phyloP scores from a whole-genome alignment of 352 stramenopile genomes.

The Pythium aristosporum region DNA sequence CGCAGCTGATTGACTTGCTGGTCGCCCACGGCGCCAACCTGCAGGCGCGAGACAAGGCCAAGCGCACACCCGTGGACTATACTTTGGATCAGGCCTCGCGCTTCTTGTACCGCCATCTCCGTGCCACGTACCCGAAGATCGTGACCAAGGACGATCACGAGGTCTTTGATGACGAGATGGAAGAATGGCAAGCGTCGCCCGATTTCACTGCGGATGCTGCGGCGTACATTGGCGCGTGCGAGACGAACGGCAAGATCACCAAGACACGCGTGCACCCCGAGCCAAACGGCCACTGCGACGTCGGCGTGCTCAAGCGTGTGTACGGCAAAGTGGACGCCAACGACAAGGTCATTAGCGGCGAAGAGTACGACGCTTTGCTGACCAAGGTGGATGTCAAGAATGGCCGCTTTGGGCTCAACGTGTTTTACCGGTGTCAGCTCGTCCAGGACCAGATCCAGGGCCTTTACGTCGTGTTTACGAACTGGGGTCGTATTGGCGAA shows the following conservation, averaged over 20 bases:
- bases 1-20: constrained; percentile 43
- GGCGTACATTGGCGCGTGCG: constrained; percentile 50
- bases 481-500: constrained; percentile 79
- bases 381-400: constrained; percentile 81
- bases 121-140: constrained; percentile 32
- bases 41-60: constrained; percentile 34
- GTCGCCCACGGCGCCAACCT: constrained; percentile 42
- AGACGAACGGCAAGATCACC: constrained; percentile 54
- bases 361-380: constrained; percentile 55
- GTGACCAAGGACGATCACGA: constrained; percentile 29
- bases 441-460: constrained; percentile 66
- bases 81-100: constrained; percentile 48
- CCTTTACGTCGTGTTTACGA: constrained; percentile 76
- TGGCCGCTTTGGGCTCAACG: constrained; percentile 67
- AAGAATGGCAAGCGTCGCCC: constrained; percentile 36
- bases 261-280: constrained; percentile 41
- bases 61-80: constrained; percentile 54
- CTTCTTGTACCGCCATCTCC: constrained; percentile 54
- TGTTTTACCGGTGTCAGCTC: constrained; percentile 77
- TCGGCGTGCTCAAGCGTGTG: constrained; percentile 52
- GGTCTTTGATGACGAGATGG: constrained; percentile 30
- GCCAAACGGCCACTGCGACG: constrained; percentile 58
- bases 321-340: constrained; percentile 31
- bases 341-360: constrained; percentile 28
- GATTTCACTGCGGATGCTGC: constrained; percentile 48